phyloP scores from a whole-genome alignment of 2,329 filamentous ascomycete species.

The Trichoderma oligosporum region DNA sequence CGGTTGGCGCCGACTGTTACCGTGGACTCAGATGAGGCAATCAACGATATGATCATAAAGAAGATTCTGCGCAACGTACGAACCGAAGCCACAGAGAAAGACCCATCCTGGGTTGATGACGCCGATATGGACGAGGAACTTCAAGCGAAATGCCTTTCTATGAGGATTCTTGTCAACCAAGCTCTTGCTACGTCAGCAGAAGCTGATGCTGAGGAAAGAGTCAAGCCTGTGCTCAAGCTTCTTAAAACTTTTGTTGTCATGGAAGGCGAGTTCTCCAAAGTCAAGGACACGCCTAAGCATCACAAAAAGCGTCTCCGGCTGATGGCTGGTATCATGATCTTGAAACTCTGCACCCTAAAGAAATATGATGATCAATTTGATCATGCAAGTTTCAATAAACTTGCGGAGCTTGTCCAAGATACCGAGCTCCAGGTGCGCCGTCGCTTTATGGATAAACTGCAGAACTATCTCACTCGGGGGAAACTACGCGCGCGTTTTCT shows the following conservation, averaged over 20 bases:
- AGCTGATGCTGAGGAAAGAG: conserved; percentile 54
- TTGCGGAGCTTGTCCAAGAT: conserved; percentile 81
- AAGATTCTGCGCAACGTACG: conserved; percentile 70
- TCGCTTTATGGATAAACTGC: conserved; percentile 77
- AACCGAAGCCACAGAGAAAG: conserved; percentile 52
- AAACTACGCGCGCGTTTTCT: conserved; percentile 75
- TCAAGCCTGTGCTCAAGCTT: conserved; percentile 70
- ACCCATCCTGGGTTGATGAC: conserved; percentile 65
- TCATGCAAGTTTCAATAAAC: conserved; percentile 70
- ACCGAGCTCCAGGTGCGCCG: conserved; percentile 67
- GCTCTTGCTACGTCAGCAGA: conserved; percentile 59
- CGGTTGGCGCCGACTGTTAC: conserved; percentile 70
- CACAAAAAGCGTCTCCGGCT: conserved; percentile 81
- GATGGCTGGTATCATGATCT: conserved; percentile 70
- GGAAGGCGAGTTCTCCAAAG: conserved; percentile 76
- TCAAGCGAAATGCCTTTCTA: conserved; percentile 74
- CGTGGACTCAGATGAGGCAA: conserved; percentile 68
- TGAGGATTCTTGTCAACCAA: conserved; percentile 83
- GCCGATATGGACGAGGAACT: conserved; percentile 73
- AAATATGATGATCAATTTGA: conserved; percentile 72
- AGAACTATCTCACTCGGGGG: conserved; percentile 79
- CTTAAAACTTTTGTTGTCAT: conserved; percentile 71
- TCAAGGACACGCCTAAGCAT: conserved; percentile 67
- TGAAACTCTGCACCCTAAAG: conserved; percentile 79
- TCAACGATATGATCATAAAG: conserved; percentile 73